phyloP scores from a whole-genome alignment of 1,284 basidiomycete species.

The Boletellus deceptivus region DNA sequence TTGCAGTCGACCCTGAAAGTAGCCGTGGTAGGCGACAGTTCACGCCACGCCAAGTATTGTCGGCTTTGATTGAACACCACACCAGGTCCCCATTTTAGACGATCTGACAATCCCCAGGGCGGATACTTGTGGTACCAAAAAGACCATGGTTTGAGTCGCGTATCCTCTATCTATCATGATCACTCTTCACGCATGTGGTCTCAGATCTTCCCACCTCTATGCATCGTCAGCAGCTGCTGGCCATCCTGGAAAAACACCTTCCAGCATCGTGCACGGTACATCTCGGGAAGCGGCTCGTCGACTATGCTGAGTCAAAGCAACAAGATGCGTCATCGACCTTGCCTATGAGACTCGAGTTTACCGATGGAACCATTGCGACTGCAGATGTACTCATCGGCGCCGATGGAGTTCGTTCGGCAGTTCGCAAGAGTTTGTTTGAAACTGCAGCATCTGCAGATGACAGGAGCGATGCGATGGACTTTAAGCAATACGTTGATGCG shows the following conservation, averaged over 20 bases:
- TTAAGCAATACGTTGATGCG: conserved; percentile 19
- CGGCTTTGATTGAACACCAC: neutral
- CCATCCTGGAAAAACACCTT: conserved; percentile 18
- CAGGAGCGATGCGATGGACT: neutral
- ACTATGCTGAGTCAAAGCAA: conserved; percentile 11
- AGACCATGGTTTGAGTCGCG: conserved; percentile 6
- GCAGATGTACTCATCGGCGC: conserved; percentile 16
- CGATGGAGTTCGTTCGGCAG: conserved; percentile 19
- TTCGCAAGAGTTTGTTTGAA: conserved; percentile 22
- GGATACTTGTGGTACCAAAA: conserved; percentile 22
- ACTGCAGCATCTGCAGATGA: conserved; percentile 2
- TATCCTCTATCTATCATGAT: too few species aligned
- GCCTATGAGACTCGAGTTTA: conserved; percentile 15
- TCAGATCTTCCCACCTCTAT: conserved; percentile 12
- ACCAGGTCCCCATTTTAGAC: conserved; percentile 8
- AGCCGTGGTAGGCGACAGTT: neutral
- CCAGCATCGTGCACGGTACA: conserved; percentile 24
- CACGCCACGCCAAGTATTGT: neutral
- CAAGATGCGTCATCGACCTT: neutral
- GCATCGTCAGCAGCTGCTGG: conserved; percentile 27
- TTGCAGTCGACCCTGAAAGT: neutral
- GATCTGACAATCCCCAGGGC: conserved; percentile 19
- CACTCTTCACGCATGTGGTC: neutral
- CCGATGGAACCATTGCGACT: conserved; percentile 19
- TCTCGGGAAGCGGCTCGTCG: conserved; percentile 16